phyloP scores from a whole-genome alignment of 805 yeast genomes.

The Myxozyma vanderwaltii region DNA sequence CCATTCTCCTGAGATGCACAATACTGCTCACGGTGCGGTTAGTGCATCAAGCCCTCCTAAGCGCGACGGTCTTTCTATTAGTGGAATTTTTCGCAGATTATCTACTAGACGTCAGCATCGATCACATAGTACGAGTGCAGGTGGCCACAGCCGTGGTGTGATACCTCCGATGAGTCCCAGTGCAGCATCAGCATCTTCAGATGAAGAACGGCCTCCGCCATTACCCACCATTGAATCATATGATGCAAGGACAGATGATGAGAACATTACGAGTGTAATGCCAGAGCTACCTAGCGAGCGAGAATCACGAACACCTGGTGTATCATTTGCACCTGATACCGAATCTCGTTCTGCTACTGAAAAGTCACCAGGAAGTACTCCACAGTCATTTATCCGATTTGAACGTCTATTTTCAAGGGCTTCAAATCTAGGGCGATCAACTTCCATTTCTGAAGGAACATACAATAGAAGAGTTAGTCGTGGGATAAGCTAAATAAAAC shows the following conservation, averaged over 20 bases:
- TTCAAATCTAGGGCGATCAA: conserved; percentile 31
- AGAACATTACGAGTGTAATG: not conserved
- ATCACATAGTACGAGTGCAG: conserved; percentile 15
- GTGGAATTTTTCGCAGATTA: conserved; percentile 28
- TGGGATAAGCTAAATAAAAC: conserved; percentile 2
- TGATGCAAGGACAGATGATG: conserved; percentile 6
- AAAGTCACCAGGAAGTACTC: conserved; percentile 6
- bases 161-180: conserved; percentile 15
- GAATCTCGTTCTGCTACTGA: not conserved
- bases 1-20: not conserved
- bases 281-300: conserved; percentile 2
- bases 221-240: conserved; percentile 24
- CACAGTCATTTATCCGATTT: conserved; percentile 30
- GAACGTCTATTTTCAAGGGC: conserved; percentile 32
- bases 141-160: conserved; percentile 6
- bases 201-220: conserved; percentile 28
- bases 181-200: conserved; percentile 16
- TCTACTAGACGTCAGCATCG: conserved; percentile 29
- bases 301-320: conserved; percentile 4
- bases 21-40: too few species aligned
- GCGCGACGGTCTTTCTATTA: conserved; percentile 26
- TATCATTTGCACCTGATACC: conserved; percentile 15
- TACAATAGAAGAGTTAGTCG: conserved; percentile 29
- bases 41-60: conserved; percentile 1
- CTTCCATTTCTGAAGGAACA: conserved; percentile 34